Evolutionary conservation across 2,329 filamentous ascomycete genomes (phyloP), one percentile per base, ranked within the genome.

Genomic region (Amauroascus niger): DNA sequence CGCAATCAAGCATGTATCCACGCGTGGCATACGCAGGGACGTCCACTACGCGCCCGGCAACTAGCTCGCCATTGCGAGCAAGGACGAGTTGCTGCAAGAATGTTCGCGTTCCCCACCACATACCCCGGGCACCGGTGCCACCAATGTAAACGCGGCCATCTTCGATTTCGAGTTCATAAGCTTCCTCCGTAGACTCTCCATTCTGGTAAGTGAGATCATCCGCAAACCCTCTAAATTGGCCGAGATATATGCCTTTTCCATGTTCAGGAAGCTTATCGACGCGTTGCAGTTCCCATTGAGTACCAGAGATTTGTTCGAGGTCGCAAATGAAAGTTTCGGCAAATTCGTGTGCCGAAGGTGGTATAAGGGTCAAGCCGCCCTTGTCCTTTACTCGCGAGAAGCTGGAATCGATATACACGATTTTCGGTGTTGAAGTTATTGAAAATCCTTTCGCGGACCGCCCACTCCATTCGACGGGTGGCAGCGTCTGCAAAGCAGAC

Each of bases 1-100:
- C 79, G 2, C 67, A 73, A 53, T 82, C 79, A 3, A 82, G 68
- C 65, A 76, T 69, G 56, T 72, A 74, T 2, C 78, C 78, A 30
- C 78, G 65, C 3, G 67, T 73, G 1, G 67, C 60, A 70, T 74
- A 81, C 13, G 77, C 76, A 0, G 79, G 79, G 0, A 69, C 67
- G 65, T 82, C 79, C 1, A 67, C 58, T 1, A 69, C 69, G 3
- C 60, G 64, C 11, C 78, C 78, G n/a, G 65, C 56, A 0, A 70
- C 64, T 13, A 81, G 50, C 1, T 60, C 57, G 7, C 64, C 61
- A 2, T 67, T 65, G 16, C 70, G 59, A 2, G 64, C 62, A 18
- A 79, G 61, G 22, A 74, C 55, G 3, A 74, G 58, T 74, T 76
- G 54, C 58, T 82, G 79, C 3, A 81, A 61, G 7, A 81, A 57